Conservation (phyloP, 2,329 filamentous ascomycete genomes). For the Ophiostoma novo-ulmi region DNA sequence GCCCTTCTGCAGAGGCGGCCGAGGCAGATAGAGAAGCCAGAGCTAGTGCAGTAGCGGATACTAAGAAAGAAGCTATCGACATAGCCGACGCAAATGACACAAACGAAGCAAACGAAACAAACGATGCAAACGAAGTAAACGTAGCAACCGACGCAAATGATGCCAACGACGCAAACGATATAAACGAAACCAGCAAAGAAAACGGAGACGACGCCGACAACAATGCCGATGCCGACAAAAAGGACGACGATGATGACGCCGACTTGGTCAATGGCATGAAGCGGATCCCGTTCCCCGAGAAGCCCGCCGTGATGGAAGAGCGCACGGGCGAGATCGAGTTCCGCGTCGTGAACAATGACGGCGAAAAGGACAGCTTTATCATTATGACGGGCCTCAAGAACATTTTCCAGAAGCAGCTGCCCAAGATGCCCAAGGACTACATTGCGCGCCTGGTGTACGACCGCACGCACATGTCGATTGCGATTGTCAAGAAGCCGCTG, state of each 20-base stretch:
- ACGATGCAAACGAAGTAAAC: background rate
- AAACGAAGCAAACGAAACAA: background rate
- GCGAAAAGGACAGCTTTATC: conserved; percentile 78
- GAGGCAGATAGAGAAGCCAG: conserved; percentile 9
- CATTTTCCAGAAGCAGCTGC: conserved; percentile 96
- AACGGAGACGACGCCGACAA: background rate
- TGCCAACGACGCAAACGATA: background rate
- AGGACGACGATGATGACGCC: background rate
- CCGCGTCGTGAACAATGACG: conserved; percentile 95
- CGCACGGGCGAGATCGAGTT: conserved; percentile 93
- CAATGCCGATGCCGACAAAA: background rate
- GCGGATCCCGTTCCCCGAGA: conserved; percentile 82
- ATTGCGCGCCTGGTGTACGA: conserved; percentile 97
- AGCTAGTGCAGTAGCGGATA: background rate
- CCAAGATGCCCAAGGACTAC: conserved; percentile 99
- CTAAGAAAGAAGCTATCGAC: background rate
- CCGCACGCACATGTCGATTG: conserved; percentile 90
- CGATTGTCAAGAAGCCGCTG: conserved; percentile 92
- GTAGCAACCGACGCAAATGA: background rate
- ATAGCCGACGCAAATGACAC: background rate
- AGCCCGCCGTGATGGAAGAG: conserved; percentile 91
- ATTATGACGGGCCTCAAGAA: conserved; percentile 94
- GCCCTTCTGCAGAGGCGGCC: conserved; percentile 38
- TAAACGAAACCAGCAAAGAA: background rate
- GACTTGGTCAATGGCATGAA: conserved; percentile 40